Evolutionary conservation across 306 rosid species (phyloP).

Genomic region (Dalbergia cultrata): DNA sequence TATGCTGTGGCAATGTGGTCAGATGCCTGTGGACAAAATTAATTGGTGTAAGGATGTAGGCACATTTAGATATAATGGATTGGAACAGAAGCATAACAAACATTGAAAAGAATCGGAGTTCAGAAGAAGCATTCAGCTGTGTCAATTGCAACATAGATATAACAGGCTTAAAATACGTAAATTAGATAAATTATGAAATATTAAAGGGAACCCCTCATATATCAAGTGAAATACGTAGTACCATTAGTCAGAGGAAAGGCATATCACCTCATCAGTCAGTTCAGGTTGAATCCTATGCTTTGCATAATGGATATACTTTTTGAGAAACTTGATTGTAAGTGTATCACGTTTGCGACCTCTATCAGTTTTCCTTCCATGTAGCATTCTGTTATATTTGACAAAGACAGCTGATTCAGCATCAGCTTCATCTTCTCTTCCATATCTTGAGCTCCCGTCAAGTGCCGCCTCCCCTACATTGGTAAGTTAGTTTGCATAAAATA

Average conservation of each 20-base stretch:
- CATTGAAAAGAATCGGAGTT: constrained; percentile 29
- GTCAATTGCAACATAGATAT: constrained; percentile 19
- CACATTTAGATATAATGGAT: constrained; percentile 12
- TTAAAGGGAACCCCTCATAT: not conserved
- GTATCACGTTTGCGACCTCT: constrained; percentile 83
- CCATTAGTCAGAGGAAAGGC: constrained; percentile 21
- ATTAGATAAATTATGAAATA: not conserved
- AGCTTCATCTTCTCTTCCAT: constrained; percentile 92
- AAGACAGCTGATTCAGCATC: constrained; percentile 78
- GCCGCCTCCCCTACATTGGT: constrained; percentile 70
- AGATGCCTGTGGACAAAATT: constrained; percentile 74
- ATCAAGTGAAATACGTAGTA: constrained; percentile 31
- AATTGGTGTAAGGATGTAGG: constrained; percentile 25
- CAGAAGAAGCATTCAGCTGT: constrained; percentile 21
- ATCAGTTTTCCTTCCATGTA: constrained; percentile 82
- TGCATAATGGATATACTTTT: constrained; percentile 96
- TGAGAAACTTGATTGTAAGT: constrained; percentile 91
- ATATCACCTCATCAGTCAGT: constrained; percentile 87
- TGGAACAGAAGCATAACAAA: constrained; percentile 19
- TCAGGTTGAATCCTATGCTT: constrained; percentile 99
- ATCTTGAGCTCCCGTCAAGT: constrained; percentile 70
- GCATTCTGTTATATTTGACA: constrained; percentile 90
- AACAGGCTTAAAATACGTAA: constrained; percentile 9
- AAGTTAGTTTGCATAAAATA: constrained; percentile 38
- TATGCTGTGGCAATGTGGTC: constrained; percentile 91